Evolutionary conservation across 192 early-diverging fungal species (phyloP), one percentile per base, ranked within the genome.

Genomic region (Umbelopsis ramanniana): DNA sequence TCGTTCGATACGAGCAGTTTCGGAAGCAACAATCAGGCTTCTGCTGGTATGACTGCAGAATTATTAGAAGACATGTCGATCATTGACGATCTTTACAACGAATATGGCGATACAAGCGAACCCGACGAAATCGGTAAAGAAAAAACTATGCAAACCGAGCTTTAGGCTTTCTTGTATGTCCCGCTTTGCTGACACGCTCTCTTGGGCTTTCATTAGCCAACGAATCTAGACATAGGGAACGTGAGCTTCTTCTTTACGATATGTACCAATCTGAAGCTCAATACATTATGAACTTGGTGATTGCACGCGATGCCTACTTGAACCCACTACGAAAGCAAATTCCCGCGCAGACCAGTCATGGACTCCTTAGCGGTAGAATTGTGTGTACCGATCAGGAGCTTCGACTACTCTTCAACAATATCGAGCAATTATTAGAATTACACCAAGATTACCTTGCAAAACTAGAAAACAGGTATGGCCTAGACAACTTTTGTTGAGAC

Each of bases 331-430:
- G 57, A 3, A 63, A 63, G 12, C 57, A 63, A 37, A 63, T 63
- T 29, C 57, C 57, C 12, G 57, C 57, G 57, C 57, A 63, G 17
- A 35, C 57, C 5, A 63, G 71, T 33, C 46, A 52, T 54, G 52
- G 52, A 38, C 57, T 72, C 12, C 71, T 72, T 4, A 57, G 52
- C 21, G 71, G 71, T 24, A 55, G 55, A 21, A 60, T 60, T n/a
- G 55, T 55, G 9, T 72, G 71, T 54, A 72, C 71, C 24, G 71
- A 72, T n/a, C 53, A 54, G 21, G 71, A 72, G 26, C 52, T 72
- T 43, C 23, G 37, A 26, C n/a, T 72, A 19, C 29, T 72, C 6
- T 72, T 72, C 24, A 50, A 50, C 19, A 72, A 72, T 24, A 8
- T 72, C 4, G 71, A 72, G 14, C 50, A 60, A 23, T 46, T 72